These are phyloP conservation scores for Melampsora americana DNA, from an alignment of 1,284 basidiomycete genomes.

Conservation along the genomic window DNA sequence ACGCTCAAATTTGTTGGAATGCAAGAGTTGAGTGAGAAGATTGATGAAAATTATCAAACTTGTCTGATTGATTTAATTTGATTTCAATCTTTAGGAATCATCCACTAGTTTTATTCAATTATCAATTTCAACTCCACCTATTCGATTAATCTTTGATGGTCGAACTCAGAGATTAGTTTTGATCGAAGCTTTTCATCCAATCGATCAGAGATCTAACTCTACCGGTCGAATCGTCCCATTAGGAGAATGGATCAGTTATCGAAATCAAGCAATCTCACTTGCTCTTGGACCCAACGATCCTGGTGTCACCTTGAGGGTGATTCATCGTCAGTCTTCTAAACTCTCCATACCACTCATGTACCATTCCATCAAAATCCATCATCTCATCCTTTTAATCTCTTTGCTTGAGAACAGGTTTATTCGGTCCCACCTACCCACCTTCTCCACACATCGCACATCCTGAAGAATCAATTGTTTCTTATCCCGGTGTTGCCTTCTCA, in stretches of 20 bases:
- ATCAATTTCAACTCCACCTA: constrained; percentile 46
- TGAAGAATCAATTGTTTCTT: constrained; percentile 45
- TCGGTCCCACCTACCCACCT: constrained; percentile 42
- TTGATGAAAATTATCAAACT: no score
- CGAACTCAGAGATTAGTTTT: constrained; percentile 45
- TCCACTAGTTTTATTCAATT: constrained; percentile 43
- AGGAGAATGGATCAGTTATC: constrained; percentile 45
- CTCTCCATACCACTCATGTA: constrained; percentile 45
- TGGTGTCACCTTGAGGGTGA: constrained; percentile 46
- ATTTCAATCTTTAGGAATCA: constrained; percentile 45
- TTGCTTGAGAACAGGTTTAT: constrained; percentile 14
- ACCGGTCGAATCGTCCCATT: not conserved
- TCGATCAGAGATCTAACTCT: not conserved
- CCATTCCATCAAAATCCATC: not conserved
- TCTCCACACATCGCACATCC: not conserved
- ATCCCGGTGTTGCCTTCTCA: constrained; percentile 48
- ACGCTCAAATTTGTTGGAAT: constrained; percentile 35
- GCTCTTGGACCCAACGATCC: constrained; percentile 41
- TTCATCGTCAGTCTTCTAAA: constrained; percentile 45
- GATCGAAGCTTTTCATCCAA: constrained; percentile 41
- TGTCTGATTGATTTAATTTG: not conserved
- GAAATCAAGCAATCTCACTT: constrained; percentile 39
- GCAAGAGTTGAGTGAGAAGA: not conserved
- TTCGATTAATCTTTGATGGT: constrained; percentile 46
- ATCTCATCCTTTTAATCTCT: not conserved